Conservation (phyloP, 305 asterid species). For the Rubia peregrina region DNA sequence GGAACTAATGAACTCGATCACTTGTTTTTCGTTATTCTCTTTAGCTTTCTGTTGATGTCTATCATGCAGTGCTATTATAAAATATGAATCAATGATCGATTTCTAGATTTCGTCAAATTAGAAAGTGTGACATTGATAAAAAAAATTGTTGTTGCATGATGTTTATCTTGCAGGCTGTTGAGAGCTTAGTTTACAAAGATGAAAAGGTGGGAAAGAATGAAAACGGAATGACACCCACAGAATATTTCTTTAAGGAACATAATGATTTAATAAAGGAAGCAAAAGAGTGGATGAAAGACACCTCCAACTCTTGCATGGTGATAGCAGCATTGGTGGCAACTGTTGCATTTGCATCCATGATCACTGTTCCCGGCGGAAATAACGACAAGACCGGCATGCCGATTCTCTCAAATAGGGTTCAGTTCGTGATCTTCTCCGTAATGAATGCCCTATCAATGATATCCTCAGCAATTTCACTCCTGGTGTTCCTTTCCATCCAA, state of each 20-base stretch:
- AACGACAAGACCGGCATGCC: conserved; percentile 13
- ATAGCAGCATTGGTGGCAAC: conserved; percentile 32
- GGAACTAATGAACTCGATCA: no score
- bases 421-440: conserved; percentile 11
- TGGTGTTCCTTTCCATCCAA: conserved; percentile 19
- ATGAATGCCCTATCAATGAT: conserved; percentile 8
- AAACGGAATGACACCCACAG: conserved; percentile 18
- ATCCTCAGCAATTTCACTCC: conserved; percentile 6
- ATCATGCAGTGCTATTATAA: no score
- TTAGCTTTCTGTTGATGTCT: no score
- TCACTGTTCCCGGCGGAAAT: conserved; percentile 31
- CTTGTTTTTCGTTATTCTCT: no score
- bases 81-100: no score
- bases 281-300: conserved; percentile 30
- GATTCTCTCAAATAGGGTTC: not conserved
- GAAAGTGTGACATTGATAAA: no score
- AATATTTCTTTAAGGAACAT: conserved; percentile 26
- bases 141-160: no score
- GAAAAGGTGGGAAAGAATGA: conserved; percentile 13
- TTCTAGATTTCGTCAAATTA: no score
- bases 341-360: conserved; percentile 34
- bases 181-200: not conserved
- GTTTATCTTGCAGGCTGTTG: not conserved
- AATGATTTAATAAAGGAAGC: conserved; percentile 13
- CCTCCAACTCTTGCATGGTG: conserved; percentile 31